Evolutionary conservation across 805 yeast species (phyloP).

Genomic region (Candida bentonensis): DNA sequence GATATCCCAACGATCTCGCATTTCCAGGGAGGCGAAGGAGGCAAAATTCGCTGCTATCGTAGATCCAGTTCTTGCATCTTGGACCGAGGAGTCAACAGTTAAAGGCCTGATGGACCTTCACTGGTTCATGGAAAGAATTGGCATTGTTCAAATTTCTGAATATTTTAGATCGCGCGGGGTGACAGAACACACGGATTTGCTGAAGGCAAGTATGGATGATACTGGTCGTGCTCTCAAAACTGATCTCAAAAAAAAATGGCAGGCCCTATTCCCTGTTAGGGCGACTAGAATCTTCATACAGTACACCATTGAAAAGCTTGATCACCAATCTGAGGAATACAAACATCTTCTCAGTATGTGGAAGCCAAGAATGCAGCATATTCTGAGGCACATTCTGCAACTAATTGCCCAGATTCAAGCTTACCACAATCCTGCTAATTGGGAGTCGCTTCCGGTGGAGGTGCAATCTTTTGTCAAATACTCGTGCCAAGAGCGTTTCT

Average conservation of each 20-base stretch:
- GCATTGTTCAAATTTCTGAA: constrained; percentile 84
- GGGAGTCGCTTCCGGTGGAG: constrained; percentile 75
- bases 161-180: constrained; percentile 78
- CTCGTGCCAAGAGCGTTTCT: constrained; percentile 83
- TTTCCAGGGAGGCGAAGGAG: constrained; percentile 40
- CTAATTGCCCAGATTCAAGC: constrained; percentile 83
- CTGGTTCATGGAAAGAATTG: constrained; percentile 97
- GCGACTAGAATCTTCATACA: constrained; percentile 92
- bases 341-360: constrained; percentile 58
- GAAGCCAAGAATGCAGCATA: constrained; percentile 88
- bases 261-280: constrained; percentile 84
- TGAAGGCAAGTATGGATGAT: constrained; percentile 79
- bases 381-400: constrained; percentile 80
- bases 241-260: constrained; percentile 81
- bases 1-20: constrained; percentile 66
- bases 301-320: constrained; percentile 84
- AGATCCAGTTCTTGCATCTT: constrained; percentile 81
- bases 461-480: constrained; percentile 87
- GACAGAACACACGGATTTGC: constrained; percentile 56
- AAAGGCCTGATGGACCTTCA: constrained; percentile 81
- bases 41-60: constrained; percentile 77
- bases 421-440: constrained; percentile 84
- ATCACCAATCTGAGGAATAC: constrained; percentile 65
- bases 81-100: constrained; percentile 87
- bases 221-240: constrained; percentile 64